Conservation (phyloP, 2,329 filamentous ascomycete genomes). For the Leptodontidium sp. region DNA sequence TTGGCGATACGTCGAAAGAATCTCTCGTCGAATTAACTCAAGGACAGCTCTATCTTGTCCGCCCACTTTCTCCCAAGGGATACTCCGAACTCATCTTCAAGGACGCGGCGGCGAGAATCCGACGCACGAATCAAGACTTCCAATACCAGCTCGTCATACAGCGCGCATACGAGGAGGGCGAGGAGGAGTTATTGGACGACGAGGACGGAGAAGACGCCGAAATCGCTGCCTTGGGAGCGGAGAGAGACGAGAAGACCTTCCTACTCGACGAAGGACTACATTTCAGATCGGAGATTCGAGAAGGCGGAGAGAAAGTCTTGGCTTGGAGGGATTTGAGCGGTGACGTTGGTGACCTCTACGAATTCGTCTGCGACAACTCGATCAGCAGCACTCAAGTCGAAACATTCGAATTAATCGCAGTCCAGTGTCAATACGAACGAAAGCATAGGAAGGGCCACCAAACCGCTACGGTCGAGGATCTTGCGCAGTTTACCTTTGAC, state of each 20-base stretch:
- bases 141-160: slow-evolving; percentile 98
- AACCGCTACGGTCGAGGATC: slow-evolving; percentile 81
- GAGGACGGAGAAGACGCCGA: slow-evolving; percentile 86
- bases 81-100: slow-evolving; percentile 99
- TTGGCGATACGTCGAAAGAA: slow-evolving; percentile 82
- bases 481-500: slow-evolving; percentile 83
- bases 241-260: slow-evolving; percentile 98
- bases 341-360: slow-evolving; percentile 93
- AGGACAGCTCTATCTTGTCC: slow-evolving; percentile 96
- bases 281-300: slow-evolving; percentile 83
- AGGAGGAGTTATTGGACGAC: slow-evolving; percentile 89
- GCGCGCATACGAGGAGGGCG: slow-evolving; percentile 95
- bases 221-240: slow-evolving; percentile 74
- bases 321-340: slow-evolving; percentile 96
- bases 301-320: slow-evolving; percentile 83
- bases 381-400: slow-evolving; percentile 75
- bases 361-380: slow-evolving; percentile 90
- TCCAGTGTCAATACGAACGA: slow-evolving; percentile 97
- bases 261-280: slow-evolving; percentile 91
- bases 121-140: slow-evolving; percentile 91
- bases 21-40: slow-evolving; percentile 93
- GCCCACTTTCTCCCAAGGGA: slow-evolving; percentile 92
- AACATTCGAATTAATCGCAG: slow-evolving; percentile 82
- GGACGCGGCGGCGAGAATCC: slow-evolving; percentile 91
- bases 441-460: slow-evolving; percentile 86